These are phyloP conservation scores for Chloroidium sp. DNA, from an alignment of 163 green algal species.

Conservation along the genomic window DNA sequence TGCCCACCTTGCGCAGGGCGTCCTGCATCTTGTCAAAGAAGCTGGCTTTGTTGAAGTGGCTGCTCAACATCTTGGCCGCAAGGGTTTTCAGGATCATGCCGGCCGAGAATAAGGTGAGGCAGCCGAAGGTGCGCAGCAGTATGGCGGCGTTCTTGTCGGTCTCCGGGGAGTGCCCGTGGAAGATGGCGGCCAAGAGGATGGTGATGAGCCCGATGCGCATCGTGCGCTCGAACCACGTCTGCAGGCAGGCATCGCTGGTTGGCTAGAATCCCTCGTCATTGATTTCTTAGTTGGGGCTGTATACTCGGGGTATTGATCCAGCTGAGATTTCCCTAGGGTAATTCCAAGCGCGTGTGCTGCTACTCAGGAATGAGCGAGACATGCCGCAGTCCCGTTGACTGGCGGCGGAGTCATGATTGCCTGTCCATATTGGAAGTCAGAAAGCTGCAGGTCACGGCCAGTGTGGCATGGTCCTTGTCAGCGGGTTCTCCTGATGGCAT, in stretches of 20 bases:
- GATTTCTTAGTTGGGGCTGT: background rate
- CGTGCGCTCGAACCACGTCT: conserved; percentile 12
- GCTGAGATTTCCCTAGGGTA: too few relatives aligned
- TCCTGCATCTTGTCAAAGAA: conserved; percentile 45
- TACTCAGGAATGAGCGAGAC: too few relatives aligned
- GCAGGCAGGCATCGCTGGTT: background rate
- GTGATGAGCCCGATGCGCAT: conserved; percentile 9
- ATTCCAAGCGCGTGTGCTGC: too few relatives aligned
- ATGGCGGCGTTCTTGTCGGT: background rate
- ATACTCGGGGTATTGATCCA: too few relatives aligned
- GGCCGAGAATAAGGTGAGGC: conserved; percentile 3
- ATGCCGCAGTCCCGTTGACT: too few relatives aligned
- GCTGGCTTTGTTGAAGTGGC: conserved; percentile 29
- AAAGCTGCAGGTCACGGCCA: too few relatives aligned
- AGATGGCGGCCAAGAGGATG: conserved; percentile 14
- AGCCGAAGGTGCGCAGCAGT: background rate
- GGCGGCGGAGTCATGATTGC: too few relatives aligned
- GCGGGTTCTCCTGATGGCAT: too few relatives aligned
- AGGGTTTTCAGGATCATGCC: conserved; percentile 19
- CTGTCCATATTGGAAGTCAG: too few relatives aligned
- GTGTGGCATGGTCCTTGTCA: too few relatives aligned
- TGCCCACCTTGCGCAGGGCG: conserved; percentile 28
- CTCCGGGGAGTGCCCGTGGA: conserved; percentile 3
- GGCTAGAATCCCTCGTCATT: background rate
- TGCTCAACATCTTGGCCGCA: conserved; percentile 29